These are phyloP conservation scores for Crithidia expoeki DNA, from an alignment of 208 protist genomes.

Conservation along the genomic window DNA sequence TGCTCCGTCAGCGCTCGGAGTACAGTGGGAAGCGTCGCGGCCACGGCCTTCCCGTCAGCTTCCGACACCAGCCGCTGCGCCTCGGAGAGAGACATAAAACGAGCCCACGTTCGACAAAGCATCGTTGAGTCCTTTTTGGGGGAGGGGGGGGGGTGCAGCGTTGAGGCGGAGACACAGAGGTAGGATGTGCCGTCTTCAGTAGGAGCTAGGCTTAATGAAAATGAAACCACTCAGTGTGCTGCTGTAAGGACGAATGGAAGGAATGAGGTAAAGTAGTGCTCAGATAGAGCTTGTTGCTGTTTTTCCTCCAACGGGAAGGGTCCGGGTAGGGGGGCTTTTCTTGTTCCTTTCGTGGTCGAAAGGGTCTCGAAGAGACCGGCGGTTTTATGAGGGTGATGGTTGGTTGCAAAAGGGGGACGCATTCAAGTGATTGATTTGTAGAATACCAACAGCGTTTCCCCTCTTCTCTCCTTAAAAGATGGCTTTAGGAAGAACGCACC, in stretches of 20 bases:
- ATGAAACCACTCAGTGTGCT: too few species aligned
- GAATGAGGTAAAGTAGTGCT: neutral
- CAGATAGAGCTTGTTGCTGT: too few species aligned
- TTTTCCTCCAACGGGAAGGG: too few species aligned
- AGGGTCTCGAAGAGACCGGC: too few species aligned
- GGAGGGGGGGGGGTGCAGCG: neutral
- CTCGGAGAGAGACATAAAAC: constrained; percentile 45
- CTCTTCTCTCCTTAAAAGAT: too few species aligned
- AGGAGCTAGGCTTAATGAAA: too few species aligned
- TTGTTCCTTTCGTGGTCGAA: constrained; percentile 4
- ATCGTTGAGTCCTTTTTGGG: constrained; percentile 12
- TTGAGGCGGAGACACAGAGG: too few species aligned
- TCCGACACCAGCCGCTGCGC: constrained; percentile 50
- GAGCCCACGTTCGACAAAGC: constrained; percentile 22
- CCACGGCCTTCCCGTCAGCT: constrained; percentile 16
- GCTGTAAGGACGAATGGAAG: too few species aligned
- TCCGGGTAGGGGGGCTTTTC: neutral
- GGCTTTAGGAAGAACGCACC: too few species aligned
- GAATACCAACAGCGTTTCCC: too few species aligned
- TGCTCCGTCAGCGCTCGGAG: constrained; percentile 42
- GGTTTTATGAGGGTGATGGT: too few species aligned
- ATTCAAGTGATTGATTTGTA: neutral
- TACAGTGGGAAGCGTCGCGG: constrained; percentile 30
- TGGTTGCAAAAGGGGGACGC: neutral
- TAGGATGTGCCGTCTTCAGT: too few species aligned